phyloP scores from a whole-genome alignment of 2,329 filamentous ascomycete genomes.

The Cercospora sp. region DNA sequence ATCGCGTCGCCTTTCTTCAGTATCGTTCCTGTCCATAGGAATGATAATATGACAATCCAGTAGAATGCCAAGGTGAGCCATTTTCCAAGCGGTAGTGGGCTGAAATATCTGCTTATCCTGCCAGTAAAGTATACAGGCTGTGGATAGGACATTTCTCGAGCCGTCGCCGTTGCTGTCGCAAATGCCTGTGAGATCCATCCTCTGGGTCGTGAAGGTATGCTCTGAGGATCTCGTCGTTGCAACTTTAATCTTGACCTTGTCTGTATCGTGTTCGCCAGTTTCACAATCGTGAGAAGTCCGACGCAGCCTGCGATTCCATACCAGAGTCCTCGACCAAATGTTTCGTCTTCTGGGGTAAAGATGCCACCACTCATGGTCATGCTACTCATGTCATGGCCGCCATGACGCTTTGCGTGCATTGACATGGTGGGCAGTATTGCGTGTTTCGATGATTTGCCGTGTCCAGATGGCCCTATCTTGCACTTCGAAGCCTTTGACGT shows the following conservation, averaged over 20 bases:
- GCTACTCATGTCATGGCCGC: slow-evolving; percentile 29
- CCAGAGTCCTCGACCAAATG: slow-evolving; percentile 34
- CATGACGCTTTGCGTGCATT: slow-evolving; percentile 23
- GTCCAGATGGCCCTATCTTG: neutral
- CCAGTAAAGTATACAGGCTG: slow-evolving; percentile 37
- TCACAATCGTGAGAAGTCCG: slow-evolving; percentile 28
- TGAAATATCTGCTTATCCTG: slow-evolving; percentile 35
- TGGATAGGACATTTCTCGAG: slow-evolving; percentile 33
- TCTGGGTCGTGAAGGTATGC: slow-evolving; percentile 30
- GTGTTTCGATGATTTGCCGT: neutral
- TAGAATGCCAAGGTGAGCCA: slow-evolving; percentile 35
- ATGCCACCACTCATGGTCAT: slow-evolving; percentile 36
- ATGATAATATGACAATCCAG: slow-evolving; percentile 34
- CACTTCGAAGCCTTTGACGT: neutral
- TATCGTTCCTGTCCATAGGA: slow-evolving; percentile 37
- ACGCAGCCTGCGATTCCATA: slow-evolving; percentile 32
- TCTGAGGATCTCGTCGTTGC: slow-evolving; percentile 13
- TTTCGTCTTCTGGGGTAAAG: slow-evolving; percentile 31
- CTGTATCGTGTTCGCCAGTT: slow-evolving; percentile 22
- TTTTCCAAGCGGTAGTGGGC: slow-evolving; percentile 34
- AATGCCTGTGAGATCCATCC: slow-evolving; percentile 29
- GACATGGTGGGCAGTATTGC: slow-evolving; percentile 4
- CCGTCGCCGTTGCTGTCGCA: slow-evolving; percentile 32
- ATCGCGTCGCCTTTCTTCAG: slow-evolving; percentile 30
- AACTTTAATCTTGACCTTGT: slow-evolving; percentile 19